Base-by-base conservation (phyloP, 163 green algal genomes). In the Botryococcus braunii region DNA sequence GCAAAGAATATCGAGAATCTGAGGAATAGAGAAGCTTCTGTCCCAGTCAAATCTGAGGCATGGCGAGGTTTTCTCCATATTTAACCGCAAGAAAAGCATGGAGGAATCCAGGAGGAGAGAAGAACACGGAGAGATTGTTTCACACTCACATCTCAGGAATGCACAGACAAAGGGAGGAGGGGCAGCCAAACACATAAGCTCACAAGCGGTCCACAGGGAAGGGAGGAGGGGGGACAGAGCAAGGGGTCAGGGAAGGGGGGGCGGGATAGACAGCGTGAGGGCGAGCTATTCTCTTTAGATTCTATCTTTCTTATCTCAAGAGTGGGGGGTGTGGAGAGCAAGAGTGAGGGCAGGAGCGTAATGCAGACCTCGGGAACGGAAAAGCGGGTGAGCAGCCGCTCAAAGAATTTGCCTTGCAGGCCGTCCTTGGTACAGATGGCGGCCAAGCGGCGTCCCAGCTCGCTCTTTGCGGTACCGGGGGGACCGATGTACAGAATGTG, bases 401-500 rank as follows among this genome's bases (percentile, higher is more conserved):
- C 85, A 69, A 88, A 91, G 67, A 67, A 73, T n/a, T 62, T 13
- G 21, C 67, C 67, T n/a, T 50, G 7, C 46, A 56, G 79, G n/a
- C n/a, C n/a, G n/a, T n/a, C n/a, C n/a, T n/a, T n/a, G n/a, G n/a
- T n/a, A n/a, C n/a, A n/a, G 7, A 86, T 62, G 39, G 40, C 43
- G 4, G 77, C 55, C 37, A 89, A 71, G 11, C 82, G 72, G 3
- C 86, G 78, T 7, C 74, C 79, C 21, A 92, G 79, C 74, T 91
- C 86, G 31, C 81, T 88, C 70, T 92, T 92, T 61, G 86, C 86
- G 11, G 83, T 90, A 66, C 89, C 91, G 1, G 92, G 92, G 1
- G 92, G 92, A 23, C 92, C 92, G 48, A 98, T 82, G 48, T 96
- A 83, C 62, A 98, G 82, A 49, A 97, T 75, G 79, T 98, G 92